Evolutionary conservation across 1,284 basidiomycete species (phyloP).

Genomic region (Xerocomus amazonicus): DNA sequence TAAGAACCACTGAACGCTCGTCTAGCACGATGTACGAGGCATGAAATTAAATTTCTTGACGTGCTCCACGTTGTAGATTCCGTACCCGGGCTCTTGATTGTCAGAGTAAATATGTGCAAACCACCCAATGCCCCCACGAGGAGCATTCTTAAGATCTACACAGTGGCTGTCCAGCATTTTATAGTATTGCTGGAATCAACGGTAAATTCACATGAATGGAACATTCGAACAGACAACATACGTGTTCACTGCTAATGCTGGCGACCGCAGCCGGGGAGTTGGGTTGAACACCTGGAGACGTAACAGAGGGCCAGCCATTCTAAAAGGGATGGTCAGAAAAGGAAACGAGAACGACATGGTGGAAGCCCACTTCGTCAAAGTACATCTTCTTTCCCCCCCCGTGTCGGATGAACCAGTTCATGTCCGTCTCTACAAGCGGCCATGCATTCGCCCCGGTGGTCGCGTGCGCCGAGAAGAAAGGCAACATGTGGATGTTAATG

Average conservation of each 20-base stretch:
- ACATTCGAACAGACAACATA: constrained; percentile 18
- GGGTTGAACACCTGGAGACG: constrained; percentile 55
- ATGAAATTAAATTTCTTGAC: constrained; percentile 54
- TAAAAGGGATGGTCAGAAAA: constrained; percentile 23
- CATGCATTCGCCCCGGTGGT: constrained; percentile 44
- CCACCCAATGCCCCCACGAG: constrained; percentile 70
- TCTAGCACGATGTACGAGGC: constrained; percentile 45
- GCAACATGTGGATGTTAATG: constrained; percentile 70
- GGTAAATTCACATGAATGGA: constrained; percentile 16
- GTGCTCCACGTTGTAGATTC: constrained; percentile 50
- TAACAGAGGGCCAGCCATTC: constrained; percentile 73
- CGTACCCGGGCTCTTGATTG: constrained; percentile 62
- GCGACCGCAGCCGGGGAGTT: constrained; percentile 53
- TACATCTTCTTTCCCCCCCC: constrained; percentile 70
- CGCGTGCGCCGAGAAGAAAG: constrained; percentile 59
- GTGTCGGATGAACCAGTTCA: constrained; percentile 60
- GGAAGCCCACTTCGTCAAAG: constrained; percentile 51
- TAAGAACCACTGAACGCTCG: background rate
- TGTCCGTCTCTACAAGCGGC: constrained; percentile 55
- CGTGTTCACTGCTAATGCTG: constrained; percentile 55
- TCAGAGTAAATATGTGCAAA: constrained; percentile 77
- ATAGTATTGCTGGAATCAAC: constrained; percentile 41
- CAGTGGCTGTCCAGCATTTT: constrained; percentile 65
- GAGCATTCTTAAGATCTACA: constrained; percentile 52
- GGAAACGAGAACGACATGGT: background rate